phyloP scores from a whole-genome alignment of 2,329 filamentous ascomycete genomes.

The Colletotrichum falcatum region DNA sequence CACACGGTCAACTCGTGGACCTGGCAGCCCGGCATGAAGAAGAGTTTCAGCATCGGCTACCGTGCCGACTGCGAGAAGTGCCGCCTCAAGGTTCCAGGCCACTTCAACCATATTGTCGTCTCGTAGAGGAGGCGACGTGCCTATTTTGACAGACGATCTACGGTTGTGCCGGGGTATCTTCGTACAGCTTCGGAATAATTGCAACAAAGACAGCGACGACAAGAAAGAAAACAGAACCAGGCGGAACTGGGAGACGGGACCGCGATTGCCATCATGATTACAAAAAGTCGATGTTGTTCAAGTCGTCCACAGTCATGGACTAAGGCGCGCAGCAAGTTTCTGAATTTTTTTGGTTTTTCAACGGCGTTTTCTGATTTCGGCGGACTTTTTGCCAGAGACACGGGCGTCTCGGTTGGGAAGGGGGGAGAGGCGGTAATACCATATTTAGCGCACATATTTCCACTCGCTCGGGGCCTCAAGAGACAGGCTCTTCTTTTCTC shows the following conservation, averaged over 20 bases:
- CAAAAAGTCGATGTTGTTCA: neutral
- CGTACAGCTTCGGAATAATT: neutral
- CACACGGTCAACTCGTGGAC: conserved; percentile 73
- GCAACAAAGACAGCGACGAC: neutral
- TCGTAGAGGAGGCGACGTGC: conserved; percentile 57
- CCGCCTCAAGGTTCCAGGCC: conserved; percentile 77
- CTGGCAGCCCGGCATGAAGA: conserved; percentile 73
- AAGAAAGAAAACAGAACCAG: neutral
- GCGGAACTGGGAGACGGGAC: neutral
- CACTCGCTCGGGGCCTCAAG: conserved; percentile 25
- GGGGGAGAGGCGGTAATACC: conserved; percentile 27
- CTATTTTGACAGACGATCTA: neutral
- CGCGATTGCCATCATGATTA: neutral
- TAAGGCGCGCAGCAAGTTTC: neutral
- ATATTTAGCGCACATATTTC: conserved; percentile 30
- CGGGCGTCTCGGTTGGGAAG: neutral
- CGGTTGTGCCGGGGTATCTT: neutral
- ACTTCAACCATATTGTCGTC: conserved; percentile 84
- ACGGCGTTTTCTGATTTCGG: conserved; percentile 18
- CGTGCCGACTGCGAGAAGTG: conserved; percentile 84
- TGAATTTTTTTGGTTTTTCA: neutral
- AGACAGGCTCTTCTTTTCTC: neutral
- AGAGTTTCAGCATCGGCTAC: conserved; percentile 82
- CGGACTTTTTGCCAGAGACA: neutral
- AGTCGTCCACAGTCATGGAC: neutral